A percentile compares a stretch with the other conserved stretches of the same genome.
Conservation (phyloP, 2,329 filamentous ascomycete genomes). For the Penicillium sp. region DNA sequence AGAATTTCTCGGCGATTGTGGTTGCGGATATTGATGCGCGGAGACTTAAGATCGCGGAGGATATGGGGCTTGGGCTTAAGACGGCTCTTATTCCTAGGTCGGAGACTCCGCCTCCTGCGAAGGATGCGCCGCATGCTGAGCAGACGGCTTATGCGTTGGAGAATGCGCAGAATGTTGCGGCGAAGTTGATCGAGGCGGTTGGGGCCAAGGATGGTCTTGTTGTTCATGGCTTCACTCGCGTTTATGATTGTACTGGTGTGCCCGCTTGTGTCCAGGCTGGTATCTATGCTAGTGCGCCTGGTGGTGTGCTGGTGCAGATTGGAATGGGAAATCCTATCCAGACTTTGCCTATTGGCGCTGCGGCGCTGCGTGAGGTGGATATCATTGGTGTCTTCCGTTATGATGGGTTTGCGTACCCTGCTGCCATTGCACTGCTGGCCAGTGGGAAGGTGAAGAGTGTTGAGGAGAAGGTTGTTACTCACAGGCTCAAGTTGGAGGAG, state of each 20-base stretch:
- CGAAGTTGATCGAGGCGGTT: conserved; percentile 27
- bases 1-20: conserved; percentile 54
- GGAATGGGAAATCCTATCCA: conserved; percentile 58
- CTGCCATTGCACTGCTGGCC: conserved; percentile 53
- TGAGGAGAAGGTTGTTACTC: conserved; percentile 54
- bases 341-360: conserved; percentile 53
- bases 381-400: conserved; percentile 59
- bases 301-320: conserved; percentile 54
- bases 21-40: conserved; percentile 61
- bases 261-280: conserved; percentile 46
- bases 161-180: conserved; percentile 39
- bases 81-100: conserved; percentile 39
- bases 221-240: conserved; percentile 40
- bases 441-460: conserved; percentile 51
- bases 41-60: conserved; percentile 55
- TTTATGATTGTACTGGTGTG: conserved; percentile 49
- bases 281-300: conserved; percentile 47
- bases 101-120: conserved; percentile 31
- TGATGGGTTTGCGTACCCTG: conserved; percentile 52
- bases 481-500: conserved; percentile 48
- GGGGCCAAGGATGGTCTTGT: conserved; percentile 16
- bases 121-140: conserved; percentile 32
- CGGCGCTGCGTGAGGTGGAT: conserved; percentile 56
- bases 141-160: conserved; percentile 33
- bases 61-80: conserved; percentile 36